Percentiles rank a stretch among this genome's conserved stretches.
These are phyloP conservation scores for Cyberlindnera lachancei DNA, from an alignment of 805 yeast genomes.

Conservation along the genomic window DNA sequence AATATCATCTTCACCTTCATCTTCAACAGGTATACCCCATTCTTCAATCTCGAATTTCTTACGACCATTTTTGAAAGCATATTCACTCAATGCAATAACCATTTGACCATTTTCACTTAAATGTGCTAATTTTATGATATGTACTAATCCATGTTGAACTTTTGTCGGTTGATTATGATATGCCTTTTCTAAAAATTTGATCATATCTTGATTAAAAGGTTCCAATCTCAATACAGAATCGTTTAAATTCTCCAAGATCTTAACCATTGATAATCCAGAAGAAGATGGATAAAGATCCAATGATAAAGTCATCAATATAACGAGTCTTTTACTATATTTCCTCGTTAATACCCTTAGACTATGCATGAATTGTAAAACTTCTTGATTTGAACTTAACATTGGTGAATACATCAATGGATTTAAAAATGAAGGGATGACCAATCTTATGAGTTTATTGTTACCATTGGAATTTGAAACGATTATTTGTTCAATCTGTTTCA, in stretches of 20 bases:
- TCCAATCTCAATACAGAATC: slow-evolving; percentile 70
- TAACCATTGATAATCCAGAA: slow-evolving; percentile 34
- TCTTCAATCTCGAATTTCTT: slow-evolving; percentile 80
- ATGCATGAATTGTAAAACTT: slow-evolving; percentile 54
- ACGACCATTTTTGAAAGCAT: slow-evolving; percentile 79
- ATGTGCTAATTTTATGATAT: slow-evolving; percentile 64
- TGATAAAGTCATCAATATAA: slow-evolving; percentile 49
- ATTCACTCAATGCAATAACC: slow-evolving; percentile 68
- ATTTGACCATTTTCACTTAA: slow-evolving; percentile 73
- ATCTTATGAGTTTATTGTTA: slow-evolving; percentile 46
- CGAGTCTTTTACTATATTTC: slow-evolving; percentile 36
- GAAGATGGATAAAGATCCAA: slow-evolving; percentile 59
- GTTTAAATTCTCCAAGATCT: slow-evolving; percentile 48
- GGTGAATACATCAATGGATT: slow-evolving; percentile 72
- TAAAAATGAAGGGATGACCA: slow-evolving; percentile 69
- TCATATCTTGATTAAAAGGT: slow-evolving; percentile 74
- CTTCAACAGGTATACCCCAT: slow-evolving; percentile 98
- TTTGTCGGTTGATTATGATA: slow-evolving; percentile 67
- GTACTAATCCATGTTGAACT: slow-evolving; percentile 80
- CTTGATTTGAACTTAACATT: slow-evolving; percentile 33
- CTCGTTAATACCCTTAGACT: slow-evolving; percentile 47
- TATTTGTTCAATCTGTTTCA: slow-evolving; percentile 36
- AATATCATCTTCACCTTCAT: slow-evolving; percentile 29
- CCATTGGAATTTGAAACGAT: slow-evolving; percentile 37
- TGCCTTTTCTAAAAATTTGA: slow-evolving; percentile 56